Evolutionary conservation across 1,284 basidiomycete species (phyloP).

Genomic region (Earliella scabrosa): DNA sequence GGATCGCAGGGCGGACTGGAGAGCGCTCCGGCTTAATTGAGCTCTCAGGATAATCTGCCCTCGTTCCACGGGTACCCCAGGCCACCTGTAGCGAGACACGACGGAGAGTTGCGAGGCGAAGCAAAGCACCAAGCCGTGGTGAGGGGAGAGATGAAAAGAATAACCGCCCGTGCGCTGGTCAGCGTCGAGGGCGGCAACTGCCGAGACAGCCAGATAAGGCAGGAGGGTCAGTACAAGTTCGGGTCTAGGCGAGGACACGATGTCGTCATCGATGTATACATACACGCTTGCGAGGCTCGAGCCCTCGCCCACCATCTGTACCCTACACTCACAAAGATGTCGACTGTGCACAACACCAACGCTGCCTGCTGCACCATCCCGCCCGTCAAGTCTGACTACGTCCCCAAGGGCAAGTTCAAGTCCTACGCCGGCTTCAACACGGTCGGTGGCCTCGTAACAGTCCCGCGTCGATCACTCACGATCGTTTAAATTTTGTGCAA

Average conservation of each 20-base stretch:
- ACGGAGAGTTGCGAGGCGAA: slow-evolving; percentile 48
- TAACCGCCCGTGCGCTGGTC: not conserved
- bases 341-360: slow-evolving; percentile 58
- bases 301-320: slow-evolving; percentile 48
- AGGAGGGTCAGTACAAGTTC: slow-evolving; percentile 7
- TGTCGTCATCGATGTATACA: slow-evolving; percentile 40
- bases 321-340: slow-evolving; percentile 38
- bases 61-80: slow-evolving; percentile 54
- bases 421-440: slow-evolving; percentile 43
- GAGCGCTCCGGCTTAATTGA: slow-evolving; percentile 84
- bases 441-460: slow-evolving; percentile 18
- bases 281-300: slow-evolving; percentile 46
- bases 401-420: slow-evolving; percentile 53
- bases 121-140: slow-evolving; percentile 39
- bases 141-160: slow-evolving; percentile 36
- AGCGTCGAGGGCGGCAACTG: slow-evolving; percentile 6
- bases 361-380: slow-evolving; percentile 64
- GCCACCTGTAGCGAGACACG: slow-evolving; percentile 33
- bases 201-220: slow-evolving; percentile 14
- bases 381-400: slow-evolving; percentile 55
- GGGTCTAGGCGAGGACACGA: not conserved
- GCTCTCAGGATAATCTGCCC: slow-evolving; percentile 47
- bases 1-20: slow-evolving; percentile 45
- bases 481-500: not conserved
- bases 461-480: slow-evolving; percentile 19